Evolutionary conservation across 2,329 filamentous ascomycete genomes (phyloP).

Genomic region (Xylariaceae sp.): DNA sequence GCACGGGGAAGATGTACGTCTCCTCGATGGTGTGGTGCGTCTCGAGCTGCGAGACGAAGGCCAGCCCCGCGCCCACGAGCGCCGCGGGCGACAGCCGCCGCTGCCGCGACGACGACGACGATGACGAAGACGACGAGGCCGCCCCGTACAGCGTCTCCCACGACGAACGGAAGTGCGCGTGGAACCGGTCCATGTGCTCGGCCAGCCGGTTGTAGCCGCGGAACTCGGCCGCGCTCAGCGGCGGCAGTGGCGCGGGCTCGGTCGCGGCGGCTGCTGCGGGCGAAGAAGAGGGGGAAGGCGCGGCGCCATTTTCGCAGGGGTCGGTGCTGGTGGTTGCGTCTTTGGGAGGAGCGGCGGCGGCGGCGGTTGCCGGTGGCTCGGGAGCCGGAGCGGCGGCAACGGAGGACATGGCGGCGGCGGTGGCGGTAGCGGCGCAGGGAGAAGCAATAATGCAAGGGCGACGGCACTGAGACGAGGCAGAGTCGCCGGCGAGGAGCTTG

Average conservation of each 20-base stretch:
- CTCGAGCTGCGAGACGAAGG: constrained; percentile 63
- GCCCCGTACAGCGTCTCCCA: constrained; percentile 68
- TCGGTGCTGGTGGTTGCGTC: background rate
- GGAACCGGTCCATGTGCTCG: constrained; percentile 70
- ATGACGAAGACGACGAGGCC: constrained; percentile 48
- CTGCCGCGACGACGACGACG: constrained; percentile 51
- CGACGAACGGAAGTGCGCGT: constrained; percentile 65
- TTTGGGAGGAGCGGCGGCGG: background rate
- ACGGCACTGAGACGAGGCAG: no score
- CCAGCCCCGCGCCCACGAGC: constrained; percentile 60
- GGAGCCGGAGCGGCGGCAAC: background rate
- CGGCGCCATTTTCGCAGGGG: constrained; percentile 11
- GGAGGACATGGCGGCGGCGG: background rate
- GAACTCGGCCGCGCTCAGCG: constrained; percentile 60
- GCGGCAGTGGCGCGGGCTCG: no score
- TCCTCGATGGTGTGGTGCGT: constrained; percentile 82
- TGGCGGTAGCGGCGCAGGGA: background rate
- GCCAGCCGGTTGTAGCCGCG: constrained; percentile 64
- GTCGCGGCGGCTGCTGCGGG: no score
- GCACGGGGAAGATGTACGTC: constrained; percentile 66
- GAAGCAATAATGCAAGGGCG: no score
- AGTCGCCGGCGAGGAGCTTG: no score
- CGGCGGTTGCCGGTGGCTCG: background rate
- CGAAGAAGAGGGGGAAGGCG: constrained; percentile 39
- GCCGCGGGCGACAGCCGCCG: constrained; percentile 56